Evolutionary conservation across 169 alveolate genomes (phyloP), one percentile per base, ranked within the genome.

Genomic region (Plasmodium inui): DNA sequence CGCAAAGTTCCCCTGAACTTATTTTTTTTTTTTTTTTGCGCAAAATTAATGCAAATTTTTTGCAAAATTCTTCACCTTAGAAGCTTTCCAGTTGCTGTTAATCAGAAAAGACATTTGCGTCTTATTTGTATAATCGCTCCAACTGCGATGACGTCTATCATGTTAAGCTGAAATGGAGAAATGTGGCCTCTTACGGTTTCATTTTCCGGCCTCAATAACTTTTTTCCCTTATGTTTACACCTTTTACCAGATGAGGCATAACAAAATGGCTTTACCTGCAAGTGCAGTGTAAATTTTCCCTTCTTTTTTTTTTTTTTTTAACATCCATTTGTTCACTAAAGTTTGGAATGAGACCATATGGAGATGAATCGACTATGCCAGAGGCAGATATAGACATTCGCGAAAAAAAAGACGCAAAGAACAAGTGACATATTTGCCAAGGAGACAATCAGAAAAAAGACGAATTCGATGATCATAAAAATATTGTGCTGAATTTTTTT

Each of bases 81-180:
- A 67, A 26, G 30, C 1, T 67, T 67, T 26, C 37, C 9, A 22
- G 1, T 67, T 67, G 39, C n/a, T 41, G 30, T 26, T 67, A 67
- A 67, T 67, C 76, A 67, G 76, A 67, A 22, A 67, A 22, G 76
- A 67, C 76, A 5, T 28, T 67, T 67, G 76, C 76, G 37, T 67
- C 37, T 67, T 67, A 26, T 67, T 17, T 67, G n/a, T 28, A 67
- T 67, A 67, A 67, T 67, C 6, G 76, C 41, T 17, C 37, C 41
- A 26, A 12, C 39, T 67, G 76, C 34, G n/a, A 22, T 26, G 37
- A 26, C 76, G 76, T 67, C 76, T 67, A 12, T 22, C 76, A 28
- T 26, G 41, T 22, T 67, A 67, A 26, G 37, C 76, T 28, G 41
- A 67, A 26, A 28, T 67, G n/a, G 76, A 67, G 76, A 67, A 67